A percentile compares a stretch with the other conserved stretches of the same genome.
Conservation (phyloP, 108 stramenopile species). For the Cyclotella distinguenda region DNA sequence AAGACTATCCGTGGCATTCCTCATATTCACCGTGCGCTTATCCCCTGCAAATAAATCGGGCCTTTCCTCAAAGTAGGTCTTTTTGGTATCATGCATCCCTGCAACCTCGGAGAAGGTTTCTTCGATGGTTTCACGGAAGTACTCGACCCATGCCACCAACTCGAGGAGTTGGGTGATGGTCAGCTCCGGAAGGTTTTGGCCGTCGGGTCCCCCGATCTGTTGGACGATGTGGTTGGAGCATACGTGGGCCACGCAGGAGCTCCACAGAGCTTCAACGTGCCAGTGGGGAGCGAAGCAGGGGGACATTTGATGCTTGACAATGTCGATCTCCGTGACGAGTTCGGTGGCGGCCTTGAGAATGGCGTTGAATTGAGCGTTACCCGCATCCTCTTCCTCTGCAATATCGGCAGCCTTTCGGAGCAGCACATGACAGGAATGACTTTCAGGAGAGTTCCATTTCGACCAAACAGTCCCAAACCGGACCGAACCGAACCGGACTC, state of each 20-base stretch:
- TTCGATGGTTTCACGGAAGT: constrained; percentile 84
- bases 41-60: constrained; percentile 73
- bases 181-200: constrained; percentile 71
- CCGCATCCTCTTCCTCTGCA: constrained; percentile 68
- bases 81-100: constrained; percentile 59
- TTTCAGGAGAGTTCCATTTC: background rate
- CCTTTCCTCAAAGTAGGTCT: constrained; percentile 75
- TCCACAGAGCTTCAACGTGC: constrained; percentile 84
- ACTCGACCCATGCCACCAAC: constrained; percentile 87
- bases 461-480: background rate
- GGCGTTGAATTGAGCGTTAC: constrained; percentile 68
- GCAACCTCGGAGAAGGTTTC: constrained; percentile 83
- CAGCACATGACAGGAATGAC: background rate
- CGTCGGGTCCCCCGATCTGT: constrained; percentile 86
- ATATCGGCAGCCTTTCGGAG: constrained; percentile 53
- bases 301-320: constrained; percentile 84
- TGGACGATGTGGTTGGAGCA: constrained; percentile 84
- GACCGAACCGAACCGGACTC: background rate
- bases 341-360: constrained; percentile 81
- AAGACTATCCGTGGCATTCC: constrained; percentile 73
- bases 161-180: constrained; percentile 87
- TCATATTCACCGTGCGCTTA: constrained; percentile 71
- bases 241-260: constrained; percentile 82
- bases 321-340: constrained; percentile 77
- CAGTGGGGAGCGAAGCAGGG: constrained; percentile 88